Base-by-base conservation (phyloP, 2,329 filamentous ascomycete genomes). In the Xylaria sp. region DNA sequence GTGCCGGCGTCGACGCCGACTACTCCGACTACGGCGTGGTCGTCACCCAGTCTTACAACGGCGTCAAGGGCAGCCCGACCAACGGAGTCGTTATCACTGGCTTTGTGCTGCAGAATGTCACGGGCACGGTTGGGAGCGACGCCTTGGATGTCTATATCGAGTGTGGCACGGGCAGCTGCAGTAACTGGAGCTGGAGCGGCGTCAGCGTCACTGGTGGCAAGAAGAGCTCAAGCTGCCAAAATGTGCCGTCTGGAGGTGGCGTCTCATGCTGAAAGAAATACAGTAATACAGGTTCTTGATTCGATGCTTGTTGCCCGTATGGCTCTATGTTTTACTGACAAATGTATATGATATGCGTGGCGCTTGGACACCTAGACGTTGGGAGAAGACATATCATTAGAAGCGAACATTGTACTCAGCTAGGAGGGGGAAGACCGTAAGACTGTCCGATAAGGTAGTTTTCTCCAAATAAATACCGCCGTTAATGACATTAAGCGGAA, bases 211-310 rank as follows among this genome's bases (percentile, higher is more conserved):
- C 75, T 0, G 80, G 80, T 4, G 83, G 83, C 36, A 74, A 77
- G 73, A 65, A 66, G 29, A 72, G 84, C 65, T 90, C 89, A 61
- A 91, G 81, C 49, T 86, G 84, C 87, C 88, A 92, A 61, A 93
- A 75, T 47, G 62, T 75, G 13, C 74, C 74, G 1, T 57, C 62
- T 10, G 66, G 69, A 7, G 71, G 51, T 29, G 39, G 47, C 15
- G 64, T 72, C 55, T 71, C 73, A 38, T 75, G 74, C 62, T 75
- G 22, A 65, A n/a, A n/a, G 25, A 3, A 36, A 2, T 33, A 0
- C 10, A 0, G 25, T n/a, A 39, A 10, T 15, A 54, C n/a, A 20
- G 31, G 33, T 45, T 25, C 53, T 50, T 10, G 36, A 25, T 44
- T 33, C 17, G 20, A 17, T 2, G n/a, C 2, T 25, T 56, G 13